Percentiles rank a stretch among this genome's conserved stretches.
Conservation (phyloP, 75 land plant species). For the Cupressus sempervirens region DNA sequence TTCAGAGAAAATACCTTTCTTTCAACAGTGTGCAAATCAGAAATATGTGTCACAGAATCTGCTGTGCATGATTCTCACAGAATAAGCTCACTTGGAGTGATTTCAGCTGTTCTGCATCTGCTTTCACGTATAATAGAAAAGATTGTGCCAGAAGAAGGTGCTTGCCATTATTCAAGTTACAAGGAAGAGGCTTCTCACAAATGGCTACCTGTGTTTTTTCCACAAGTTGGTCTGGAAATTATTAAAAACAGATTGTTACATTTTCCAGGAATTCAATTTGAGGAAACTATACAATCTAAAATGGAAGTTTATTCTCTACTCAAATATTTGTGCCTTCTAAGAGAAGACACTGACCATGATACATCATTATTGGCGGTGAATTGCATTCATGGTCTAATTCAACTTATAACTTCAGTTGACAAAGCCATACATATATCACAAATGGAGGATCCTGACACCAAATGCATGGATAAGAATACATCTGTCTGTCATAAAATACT, state of each 20-base stretch:
- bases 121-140: conserved; percentile 60
- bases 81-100: conserved; percentile 36
- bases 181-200: not conserved
- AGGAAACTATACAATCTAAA: not conserved
- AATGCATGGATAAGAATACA: not conserved
- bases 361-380: conserved; percentile 48
- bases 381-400: conserved; percentile 68
- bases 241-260: conserved; percentile 44
- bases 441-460: not conserved
- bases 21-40: conserved; percentile 7
- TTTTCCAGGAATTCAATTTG: conserved; percentile 17
- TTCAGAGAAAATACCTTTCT: conserved; percentile 17
- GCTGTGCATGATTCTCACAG: conserved; percentile 1
- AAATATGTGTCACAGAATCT: not conserved
- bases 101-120: conserved; percentile 66
- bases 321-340: conserved; percentile 34
- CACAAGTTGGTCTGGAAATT: conserved; percentile 58
- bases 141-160: conserved; percentile 27
- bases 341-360: conserved; percentile 34
- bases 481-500: conserved; percentile 33
- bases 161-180: not conserved
- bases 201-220: conserved; percentile 68
- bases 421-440: conserved; percentile 33
- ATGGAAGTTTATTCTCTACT: conserved; percentile 31
- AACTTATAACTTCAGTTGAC: conserved; percentile 41